These are phyloP conservation scores for Candolleomyces efflorescens DNA, from an alignment of 768 basidiomycete genomes.

Conservation along the genomic window DNA sequence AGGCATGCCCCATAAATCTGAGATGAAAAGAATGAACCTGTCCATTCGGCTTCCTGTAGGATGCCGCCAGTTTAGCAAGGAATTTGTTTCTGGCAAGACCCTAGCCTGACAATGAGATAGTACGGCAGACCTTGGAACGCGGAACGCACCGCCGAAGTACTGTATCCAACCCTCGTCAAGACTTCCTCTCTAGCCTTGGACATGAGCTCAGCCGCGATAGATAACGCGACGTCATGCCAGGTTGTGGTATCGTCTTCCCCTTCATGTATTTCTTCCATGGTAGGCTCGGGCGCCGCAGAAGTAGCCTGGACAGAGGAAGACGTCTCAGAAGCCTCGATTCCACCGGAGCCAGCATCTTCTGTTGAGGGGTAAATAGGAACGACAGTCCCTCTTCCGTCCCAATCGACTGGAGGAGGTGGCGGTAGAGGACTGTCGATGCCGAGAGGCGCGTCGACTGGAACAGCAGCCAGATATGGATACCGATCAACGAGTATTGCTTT, in stretches of 20 bases:
- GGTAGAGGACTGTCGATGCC: conserved; percentile 79
- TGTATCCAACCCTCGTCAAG: conserved; percentile 73
- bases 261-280: conserved; percentile 1
- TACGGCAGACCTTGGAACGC: neutral
- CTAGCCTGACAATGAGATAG: conserved; percentile 32
- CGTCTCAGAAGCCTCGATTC: neutral
- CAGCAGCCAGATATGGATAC: conserved; percentile 70
- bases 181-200: conserved; percentile 67
- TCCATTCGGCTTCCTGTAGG: conserved; percentile 85
- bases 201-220: conserved; percentile 87
- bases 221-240: conserved; percentile 93
- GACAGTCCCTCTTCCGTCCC: conserved; percentile 57
- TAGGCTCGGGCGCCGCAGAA: neutral
- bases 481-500: conserved; percentile 67
- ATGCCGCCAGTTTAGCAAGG: conserved; percentile 89
- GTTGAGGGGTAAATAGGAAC: conserved; percentile 48
- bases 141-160: conserved; percentile 79
- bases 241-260: conserved; percentile 39
- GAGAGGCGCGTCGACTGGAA: conserved; percentile 62
- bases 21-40: conserved; percentile 49
- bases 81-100: conserved; percentile 94
- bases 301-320: neutral
- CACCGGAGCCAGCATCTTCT: conserved; percentile 14
- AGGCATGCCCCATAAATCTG: neutral
- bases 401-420: conserved; percentile 58